phyloP scores from a whole-genome alignment of 148 eudicot species.

The Chenopodium berlandieri region DNA sequence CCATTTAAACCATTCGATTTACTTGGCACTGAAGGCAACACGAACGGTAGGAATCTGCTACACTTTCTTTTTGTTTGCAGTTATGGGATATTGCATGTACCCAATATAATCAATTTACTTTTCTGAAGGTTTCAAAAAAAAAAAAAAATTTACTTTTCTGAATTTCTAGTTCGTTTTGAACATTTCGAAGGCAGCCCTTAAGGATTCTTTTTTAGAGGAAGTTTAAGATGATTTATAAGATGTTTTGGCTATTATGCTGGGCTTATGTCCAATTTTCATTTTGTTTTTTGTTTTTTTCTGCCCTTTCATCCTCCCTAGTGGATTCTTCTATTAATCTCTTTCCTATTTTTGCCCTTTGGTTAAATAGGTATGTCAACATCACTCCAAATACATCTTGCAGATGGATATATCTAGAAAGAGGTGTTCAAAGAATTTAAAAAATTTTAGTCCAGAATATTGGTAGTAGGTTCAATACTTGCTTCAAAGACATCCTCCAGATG shows the following conservation, averaged over 20 bases:
- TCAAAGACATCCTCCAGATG: neutral
- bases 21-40: slow-evolving; percentile 63
- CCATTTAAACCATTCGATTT: slow-evolving; percentile 67
- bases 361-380: neutral
- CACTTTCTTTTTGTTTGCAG: neutral
- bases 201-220: neutral
- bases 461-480: neutral
- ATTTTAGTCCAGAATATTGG: neutral
- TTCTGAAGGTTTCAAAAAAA: too few species aligned
- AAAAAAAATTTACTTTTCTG: neutral
- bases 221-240: neutral
- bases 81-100: neutral
- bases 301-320: neutral
- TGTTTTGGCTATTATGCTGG: neutral
- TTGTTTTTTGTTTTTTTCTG: neutral
- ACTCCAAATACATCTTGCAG: neutral
- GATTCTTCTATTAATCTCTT: neutral
- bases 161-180: neutral
- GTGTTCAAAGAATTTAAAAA: neutral
- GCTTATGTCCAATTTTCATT: neutral
- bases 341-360: neutral
- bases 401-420: neutral
- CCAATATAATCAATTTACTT: neutral
- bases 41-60: slow-evolving; percentile 46
- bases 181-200: neutral